These are phyloP conservation scores for Allium sativum DNA, from an alignment of 106 monocot genomes.

Conservation along the genomic window DNA sequence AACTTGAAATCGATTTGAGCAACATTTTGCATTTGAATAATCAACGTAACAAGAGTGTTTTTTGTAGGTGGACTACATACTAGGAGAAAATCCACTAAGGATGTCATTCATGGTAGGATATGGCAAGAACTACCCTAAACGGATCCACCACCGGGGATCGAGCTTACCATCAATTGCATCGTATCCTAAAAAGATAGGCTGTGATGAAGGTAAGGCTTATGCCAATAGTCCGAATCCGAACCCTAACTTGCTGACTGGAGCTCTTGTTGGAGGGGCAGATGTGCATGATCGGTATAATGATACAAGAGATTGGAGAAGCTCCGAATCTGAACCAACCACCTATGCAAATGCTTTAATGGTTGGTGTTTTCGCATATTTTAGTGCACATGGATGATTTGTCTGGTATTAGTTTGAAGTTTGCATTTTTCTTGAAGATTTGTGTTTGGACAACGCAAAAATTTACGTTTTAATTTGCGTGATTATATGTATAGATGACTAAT, in stretches of 20 bases:
- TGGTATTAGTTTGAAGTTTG: too few relatives aligned
- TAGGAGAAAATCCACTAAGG: too few relatives aligned
- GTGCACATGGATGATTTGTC: too few relatives aligned
- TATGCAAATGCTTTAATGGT: constrained; percentile 96
- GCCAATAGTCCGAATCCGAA: constrained; percentile 46
- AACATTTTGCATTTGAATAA: too few relatives aligned
- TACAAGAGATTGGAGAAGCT: constrained; percentile 58
- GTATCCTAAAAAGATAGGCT: constrained; percentile 49
- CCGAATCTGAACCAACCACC: constrained; percentile 89
- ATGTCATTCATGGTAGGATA: constrained; percentile 99
- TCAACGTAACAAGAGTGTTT: too few relatives aligned
- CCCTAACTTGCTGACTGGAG: constrained; percentile 74
- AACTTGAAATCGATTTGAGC: too few relatives aligned
- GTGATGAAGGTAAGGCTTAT: constrained; percentile 48
- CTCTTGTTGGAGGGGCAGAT: constrained; percentile 84
- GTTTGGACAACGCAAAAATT: too few relatives aligned
- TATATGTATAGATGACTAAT: too few relatives aligned
- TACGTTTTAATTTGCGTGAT: too few relatives aligned
- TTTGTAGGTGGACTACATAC: too few relatives aligned
- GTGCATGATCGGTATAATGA: constrained; percentile 66
- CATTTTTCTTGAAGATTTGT: too few relatives aligned
- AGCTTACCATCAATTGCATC: constrained; percentile 70
- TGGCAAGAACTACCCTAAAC: constrained; percentile 50
- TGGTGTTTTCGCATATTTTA: constrained; percentile 77
- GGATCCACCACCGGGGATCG: constrained; percentile 82